Conservation (phyloP, 305 asterid genomes). For the Solanum hybrid region DNA sequence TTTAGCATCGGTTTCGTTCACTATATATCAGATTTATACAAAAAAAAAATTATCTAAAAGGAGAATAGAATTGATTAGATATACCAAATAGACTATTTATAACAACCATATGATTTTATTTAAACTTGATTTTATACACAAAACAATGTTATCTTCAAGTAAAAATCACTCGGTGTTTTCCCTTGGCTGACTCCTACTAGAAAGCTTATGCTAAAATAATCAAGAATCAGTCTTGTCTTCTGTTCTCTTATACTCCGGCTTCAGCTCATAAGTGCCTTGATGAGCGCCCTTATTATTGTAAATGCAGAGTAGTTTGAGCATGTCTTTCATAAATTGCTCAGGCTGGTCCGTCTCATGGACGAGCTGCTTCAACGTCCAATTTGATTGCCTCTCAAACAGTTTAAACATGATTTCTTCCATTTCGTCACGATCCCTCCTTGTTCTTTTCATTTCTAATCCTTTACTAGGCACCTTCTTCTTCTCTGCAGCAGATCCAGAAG, state of each 20-base stretch:
- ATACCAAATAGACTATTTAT: neutral
- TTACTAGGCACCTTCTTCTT: conserved; percentile 50
- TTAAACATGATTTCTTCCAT: conserved; percentile 89
- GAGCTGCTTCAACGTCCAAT: conserved; percentile 80
- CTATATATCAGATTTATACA: neutral
- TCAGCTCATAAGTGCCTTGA: conserved; percentile 82
- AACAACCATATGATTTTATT: neutral
- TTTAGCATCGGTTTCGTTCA: neutral
- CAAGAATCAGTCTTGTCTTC: conserved; percentile 27
- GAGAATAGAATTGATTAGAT: neutral
- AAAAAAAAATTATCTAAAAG: neutral
- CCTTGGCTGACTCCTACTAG: neutral
- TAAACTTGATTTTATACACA: neutral
- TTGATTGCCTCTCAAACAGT: conserved; percentile 81
- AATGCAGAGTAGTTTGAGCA: conserved; percentile 68
- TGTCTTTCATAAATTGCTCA: conserved; percentile 65
- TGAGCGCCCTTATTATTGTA: conserved; percentile 80
- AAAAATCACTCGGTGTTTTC: neutral
- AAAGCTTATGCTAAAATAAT: neutral
- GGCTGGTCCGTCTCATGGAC: conserved; percentile 84
- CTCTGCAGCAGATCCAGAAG: conserved; percentile 34
- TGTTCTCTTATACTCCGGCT: conserved; percentile 68
- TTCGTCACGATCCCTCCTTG: conserved; percentile 67
- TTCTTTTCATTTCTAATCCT: conserved; percentile 69
- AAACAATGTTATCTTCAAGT: neutral